Percentiles rank a stretch among this genome's conserved stretches.
Conservation (phyloP, 73 alveolate species). For the Uronychia binucleata region DNA sequence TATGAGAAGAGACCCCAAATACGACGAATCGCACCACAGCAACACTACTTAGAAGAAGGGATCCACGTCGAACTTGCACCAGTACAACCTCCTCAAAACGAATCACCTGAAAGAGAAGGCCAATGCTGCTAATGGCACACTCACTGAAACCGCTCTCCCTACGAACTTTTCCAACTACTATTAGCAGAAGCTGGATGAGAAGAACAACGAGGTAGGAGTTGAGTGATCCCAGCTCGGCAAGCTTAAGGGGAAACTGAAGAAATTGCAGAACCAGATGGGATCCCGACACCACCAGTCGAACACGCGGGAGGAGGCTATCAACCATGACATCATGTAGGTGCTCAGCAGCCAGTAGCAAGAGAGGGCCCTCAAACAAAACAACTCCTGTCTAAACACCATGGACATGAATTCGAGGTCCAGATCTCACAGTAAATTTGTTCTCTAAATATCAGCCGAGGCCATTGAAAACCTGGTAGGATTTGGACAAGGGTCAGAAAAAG, state of each 20-base stretch:
- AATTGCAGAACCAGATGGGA: not conserved
- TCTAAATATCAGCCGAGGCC: not conserved
- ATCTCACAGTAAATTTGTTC: not conserved
- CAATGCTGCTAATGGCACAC: not conserved
- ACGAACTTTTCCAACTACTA: not conserved
- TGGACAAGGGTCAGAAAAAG: not conserved
- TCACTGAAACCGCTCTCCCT: too few relatives aligned
- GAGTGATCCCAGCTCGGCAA: conserved; percentile 1
- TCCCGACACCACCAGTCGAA: not conserved
- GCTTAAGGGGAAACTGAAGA: not conserved
- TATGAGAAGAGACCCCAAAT: too few relatives aligned
- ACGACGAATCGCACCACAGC: too few relatives aligned
- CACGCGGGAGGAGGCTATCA: not conserved
- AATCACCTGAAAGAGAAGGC: not conserved
- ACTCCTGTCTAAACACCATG: not conserved
- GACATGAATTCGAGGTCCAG: not conserved
- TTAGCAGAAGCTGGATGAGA: not conserved
- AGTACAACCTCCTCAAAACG: not conserved
- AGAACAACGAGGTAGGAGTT: too few relatives aligned
- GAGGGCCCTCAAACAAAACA: not conserved
- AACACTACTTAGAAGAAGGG: too few relatives aligned
- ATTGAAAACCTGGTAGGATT: not conserved
- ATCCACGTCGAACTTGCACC: not conserved
- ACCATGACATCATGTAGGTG: too few relatives aligned
- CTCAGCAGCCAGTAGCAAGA: not conserved